phyloP scores from a whole-genome alignment of 1,284 basidiomycete genomes.

The Blastosporella zonata region DNA sequence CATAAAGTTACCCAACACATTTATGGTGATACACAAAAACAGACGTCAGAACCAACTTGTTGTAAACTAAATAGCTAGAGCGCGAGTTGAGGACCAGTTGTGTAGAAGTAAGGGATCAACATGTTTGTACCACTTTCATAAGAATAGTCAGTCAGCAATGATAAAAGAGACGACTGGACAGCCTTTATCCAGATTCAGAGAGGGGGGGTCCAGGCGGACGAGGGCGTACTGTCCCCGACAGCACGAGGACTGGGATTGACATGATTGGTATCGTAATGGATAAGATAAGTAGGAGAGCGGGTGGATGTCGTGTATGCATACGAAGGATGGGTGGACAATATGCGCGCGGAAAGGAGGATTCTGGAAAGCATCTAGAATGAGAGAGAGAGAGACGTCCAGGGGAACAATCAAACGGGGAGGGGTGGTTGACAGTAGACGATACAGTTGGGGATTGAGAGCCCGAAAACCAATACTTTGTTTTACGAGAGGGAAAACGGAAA shows the following conservation, averaged over 20 bases:
- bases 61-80: too few relatives aligned
- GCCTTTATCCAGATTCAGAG: not conserved
- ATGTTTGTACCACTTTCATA: too few relatives aligned
- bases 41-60: too few relatives aligned
- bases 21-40: too few relatives aligned
- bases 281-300: not conserved
- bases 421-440: conserved; percentile 8
- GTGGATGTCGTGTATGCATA: not conserved
- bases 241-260: not conserved
- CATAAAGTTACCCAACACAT: too few relatives aligned
- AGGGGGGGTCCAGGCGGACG: not conserved
- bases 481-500: not conserved
- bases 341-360: not conserved
- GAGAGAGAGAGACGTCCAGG: not conserved
- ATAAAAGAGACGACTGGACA: not conserved
- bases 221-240: not conserved
- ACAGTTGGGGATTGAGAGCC: not conserved
- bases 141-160: too few relatives aligned
- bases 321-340: not conserved
- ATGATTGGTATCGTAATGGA: not conserved
- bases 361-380: not conserved
- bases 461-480: not conserved
- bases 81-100: too few relatives aligned
- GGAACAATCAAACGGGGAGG: not conserved
- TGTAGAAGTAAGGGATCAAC: too few relatives aligned